A percentile compares a stretch with the other conserved stretches of the same genome.
Conservation (phyloP, 73 alveolate genomes). For the Effrenium voratum region DNA sequence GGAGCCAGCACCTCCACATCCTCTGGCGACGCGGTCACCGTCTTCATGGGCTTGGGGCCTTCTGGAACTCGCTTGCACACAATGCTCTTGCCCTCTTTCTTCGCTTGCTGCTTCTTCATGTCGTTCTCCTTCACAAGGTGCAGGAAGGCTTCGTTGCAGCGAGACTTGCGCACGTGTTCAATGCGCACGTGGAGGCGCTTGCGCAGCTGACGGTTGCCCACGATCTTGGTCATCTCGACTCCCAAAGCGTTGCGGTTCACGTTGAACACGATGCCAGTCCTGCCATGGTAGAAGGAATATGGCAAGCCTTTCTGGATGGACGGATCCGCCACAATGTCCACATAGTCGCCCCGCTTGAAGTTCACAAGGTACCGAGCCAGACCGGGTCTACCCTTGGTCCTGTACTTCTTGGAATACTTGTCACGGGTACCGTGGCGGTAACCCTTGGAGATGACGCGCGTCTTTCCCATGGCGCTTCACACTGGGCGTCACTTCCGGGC, state of each 20-base stretch:
- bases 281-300: conserved; percentile 97
- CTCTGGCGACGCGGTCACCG: conserved; percentile 64
- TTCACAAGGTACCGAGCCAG: conserved; percentile 95
- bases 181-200: conserved; percentile 98
- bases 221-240: conserved; percentile 96
- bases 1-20: conserved; percentile 87
- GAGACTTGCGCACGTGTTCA: conserved; percentile 97
- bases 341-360: conserved; percentile 97
- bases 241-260: conserved; percentile 97
- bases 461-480: conserved; percentile 67
- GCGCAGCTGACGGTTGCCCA: conserved; percentile 97
- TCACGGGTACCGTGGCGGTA: conserved; percentile 96
- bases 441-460: conserved; percentile 94
- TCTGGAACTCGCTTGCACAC: conserved; percentile 90
- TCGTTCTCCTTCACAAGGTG: conserved; percentile 98
- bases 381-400: conserved; percentile 94
- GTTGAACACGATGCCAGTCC: conserved; percentile 98
- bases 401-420: conserved; percentile 95
- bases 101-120: conserved; percentile 93
- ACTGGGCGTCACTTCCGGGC: not conserved
- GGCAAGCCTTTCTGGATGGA: conserved; percentile 98
- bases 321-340: conserved; percentile 98
- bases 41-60: conserved; percentile 86
- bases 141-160: conserved; percentile 99
- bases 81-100: conserved; percentile 78